These are phyloP conservation scores for Colletotrichum musicola DNA, from an alignment of 2,329 filamentous ascomycete genomes.

Conservation along the genomic window DNA sequence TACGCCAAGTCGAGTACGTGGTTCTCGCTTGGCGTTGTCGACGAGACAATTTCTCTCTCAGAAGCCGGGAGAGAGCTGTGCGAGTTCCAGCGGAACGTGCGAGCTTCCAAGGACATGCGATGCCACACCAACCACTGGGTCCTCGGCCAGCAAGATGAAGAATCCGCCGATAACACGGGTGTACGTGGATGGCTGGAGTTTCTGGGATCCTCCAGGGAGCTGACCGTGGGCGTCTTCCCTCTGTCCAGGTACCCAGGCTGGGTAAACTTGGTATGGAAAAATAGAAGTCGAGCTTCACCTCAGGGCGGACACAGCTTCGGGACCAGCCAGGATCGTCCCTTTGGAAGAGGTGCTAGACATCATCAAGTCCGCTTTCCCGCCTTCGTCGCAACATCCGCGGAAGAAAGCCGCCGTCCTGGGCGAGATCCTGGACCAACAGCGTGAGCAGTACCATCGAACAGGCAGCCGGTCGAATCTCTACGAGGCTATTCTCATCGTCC, in stretches of 20 bases:
- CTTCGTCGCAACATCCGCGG: neutral
- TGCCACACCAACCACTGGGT: constrained; percentile 8
- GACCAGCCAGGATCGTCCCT: neutral
- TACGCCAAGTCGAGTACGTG: constrained; percentile 7
- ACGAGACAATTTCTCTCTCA: neutral
- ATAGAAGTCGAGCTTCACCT: neutral
- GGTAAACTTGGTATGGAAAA: constrained; percentile 4
- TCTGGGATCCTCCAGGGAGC: neutral
- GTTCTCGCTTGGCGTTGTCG: neutral
- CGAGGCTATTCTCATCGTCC: neutral
- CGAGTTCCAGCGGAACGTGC: constrained; percentile 3
- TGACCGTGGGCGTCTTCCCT: neutral
- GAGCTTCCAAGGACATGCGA: neutral
- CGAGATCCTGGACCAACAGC: neutral
- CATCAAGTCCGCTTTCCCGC: neutral
- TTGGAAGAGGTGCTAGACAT: neutral
- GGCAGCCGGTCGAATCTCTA: neutral
- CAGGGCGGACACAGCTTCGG: neutral
- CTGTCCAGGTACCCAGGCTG: neutral
- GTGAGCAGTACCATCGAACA: neutral
- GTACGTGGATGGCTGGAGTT: neutral
- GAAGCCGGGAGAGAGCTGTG: neutral
- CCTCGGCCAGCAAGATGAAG: neutral
- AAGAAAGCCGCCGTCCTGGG: too few relatives aligned
- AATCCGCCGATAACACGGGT: neutral